Base-by-base conservation (phyloP, 2,329 filamentous ascomycete species). In the Alternaria sp. region DNA sequence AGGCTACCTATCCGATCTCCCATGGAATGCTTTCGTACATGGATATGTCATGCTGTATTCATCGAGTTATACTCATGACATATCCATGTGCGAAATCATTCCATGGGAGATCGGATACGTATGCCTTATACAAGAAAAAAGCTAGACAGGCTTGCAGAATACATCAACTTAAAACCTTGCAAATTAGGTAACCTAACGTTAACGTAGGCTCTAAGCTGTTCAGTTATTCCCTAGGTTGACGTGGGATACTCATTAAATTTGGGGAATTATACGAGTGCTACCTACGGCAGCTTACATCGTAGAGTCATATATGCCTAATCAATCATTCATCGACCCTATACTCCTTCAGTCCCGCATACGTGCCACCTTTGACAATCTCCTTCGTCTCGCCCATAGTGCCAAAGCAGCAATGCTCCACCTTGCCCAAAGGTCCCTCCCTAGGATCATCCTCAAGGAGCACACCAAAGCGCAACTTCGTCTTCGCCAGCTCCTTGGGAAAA, bases 351-450 rank as follows among this genome's bases (percentile, higher is more conserved):
- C 77, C 78, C 5, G 78, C 77, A 70, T 81, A 81, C 40, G 68
- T 73, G 7, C 77, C 77, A 17, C 76, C 69, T 62, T 79, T 81
- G 5, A 76, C 68, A 61, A 82, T 81, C 17, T 76, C 71, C 57
- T 76, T 78, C 6, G 78, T 77, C 69, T 81, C 80, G 0, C 74
- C 76, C 30, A 69, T 69, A 1, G 76, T 75, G 0, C 80, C 79
- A 70, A 81, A 82, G 26, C 74, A 74, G 43, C 77, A 78, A 71
- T 82, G 79, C 61, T 81, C 79, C 5, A 81, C 73, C 25, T 58
- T 70, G 0, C 75, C 77, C 21, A 74, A 50, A 44, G 70, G 73
- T 0, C 77, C 78, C 45, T 79, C 74, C 5, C 71, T 68, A 4
- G 69, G 70, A 23, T 77, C 72, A 10, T 80, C 77, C 43, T 81